Conservation (phyloP, 768 basidiomycete genomes). For the Tephrocybe sp. region DNA sequence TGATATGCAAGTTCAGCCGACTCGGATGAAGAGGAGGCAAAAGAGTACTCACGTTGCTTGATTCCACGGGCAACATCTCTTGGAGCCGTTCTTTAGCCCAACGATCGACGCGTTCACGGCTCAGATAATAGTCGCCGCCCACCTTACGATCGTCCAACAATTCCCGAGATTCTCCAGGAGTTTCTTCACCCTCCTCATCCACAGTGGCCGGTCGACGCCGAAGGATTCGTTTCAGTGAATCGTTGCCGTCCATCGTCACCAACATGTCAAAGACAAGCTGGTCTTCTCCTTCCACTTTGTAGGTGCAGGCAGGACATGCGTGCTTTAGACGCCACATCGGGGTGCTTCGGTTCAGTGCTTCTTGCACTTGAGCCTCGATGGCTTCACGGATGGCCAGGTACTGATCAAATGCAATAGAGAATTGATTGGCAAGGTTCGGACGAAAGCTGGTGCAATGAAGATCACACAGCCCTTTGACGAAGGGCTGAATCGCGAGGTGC, state of each 20-base stretch:
- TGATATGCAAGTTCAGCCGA: no score
- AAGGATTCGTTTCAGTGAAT: conserved; percentile 5
- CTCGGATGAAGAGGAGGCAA: no score
- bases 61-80: no score
- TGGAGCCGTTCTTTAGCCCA: conserved; percentile 2
- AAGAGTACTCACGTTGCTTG: no score
- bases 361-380: conserved; percentile 2
- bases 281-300: conserved; percentile 1
- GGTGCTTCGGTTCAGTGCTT: background rate
- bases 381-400: conserved; percentile 18
- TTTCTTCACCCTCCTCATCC: background rate
- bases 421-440: conserved; percentile 18
- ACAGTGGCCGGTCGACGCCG: background rate
- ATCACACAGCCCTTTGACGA: background rate
- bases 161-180: background rate
- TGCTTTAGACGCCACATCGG: conserved; percentile 1
- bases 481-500: background rate
- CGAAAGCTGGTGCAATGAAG: conserved; percentile 10
- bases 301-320: conserved; percentile 3
- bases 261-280: conserved; percentile 7
- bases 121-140: background rate
- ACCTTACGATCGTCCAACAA: background rate
- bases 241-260: conserved; percentile 1
- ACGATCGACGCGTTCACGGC: background rate
- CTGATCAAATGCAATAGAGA: conserved; percentile 23